These are phyloP conservation scores for Royoungia palumana DNA, from an alignment of 768 basidiomycete species.

Conservation along the genomic window DNA sequence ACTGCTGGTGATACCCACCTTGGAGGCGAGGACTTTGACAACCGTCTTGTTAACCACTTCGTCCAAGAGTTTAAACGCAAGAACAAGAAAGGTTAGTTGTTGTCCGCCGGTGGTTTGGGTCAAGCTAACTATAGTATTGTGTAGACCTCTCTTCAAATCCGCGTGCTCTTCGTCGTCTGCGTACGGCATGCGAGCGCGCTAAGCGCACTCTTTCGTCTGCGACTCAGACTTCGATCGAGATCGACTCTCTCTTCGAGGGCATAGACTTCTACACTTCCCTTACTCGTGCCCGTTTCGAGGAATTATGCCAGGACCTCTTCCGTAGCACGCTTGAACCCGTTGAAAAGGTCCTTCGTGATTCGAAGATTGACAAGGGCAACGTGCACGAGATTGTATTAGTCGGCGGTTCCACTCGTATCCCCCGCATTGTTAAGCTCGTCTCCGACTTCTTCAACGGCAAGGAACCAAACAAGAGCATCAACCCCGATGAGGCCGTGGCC, in stretches of 20 bases:
- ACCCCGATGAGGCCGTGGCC: conserved; percentile 98
- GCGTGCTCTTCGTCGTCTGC: conserved; percentile 94
- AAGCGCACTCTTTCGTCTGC: conserved; percentile 98
- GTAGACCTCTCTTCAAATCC: conserved; percentile 85
- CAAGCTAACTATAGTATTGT: conserved; percentile 6
- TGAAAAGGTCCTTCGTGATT: conserved; percentile 96
- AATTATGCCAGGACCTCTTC: conserved; percentile 94
- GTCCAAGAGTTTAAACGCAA: conserved; percentile 97
- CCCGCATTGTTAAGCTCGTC: conserved; percentile 94
- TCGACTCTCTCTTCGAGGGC: conserved; percentile 96
- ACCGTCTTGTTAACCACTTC: conserved; percentile 96
- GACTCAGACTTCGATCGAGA: conserved; percentile 94
- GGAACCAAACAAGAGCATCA: conserved; percentile 99
- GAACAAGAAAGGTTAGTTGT: conserved; percentile 80
- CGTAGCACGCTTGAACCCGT: conserved; percentile 90
- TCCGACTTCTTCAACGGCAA: conserved; percentile 99
- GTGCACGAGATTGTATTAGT: conserved; percentile 98
- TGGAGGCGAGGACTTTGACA: conserved; percentile 98
- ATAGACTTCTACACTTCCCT: conserved; percentile 98
- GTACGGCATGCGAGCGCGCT: conserved; percentile 97
- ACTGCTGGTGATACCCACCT: conserved; percentile 98
- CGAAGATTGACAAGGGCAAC: conserved; percentile 94
- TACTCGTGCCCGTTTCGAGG: conserved; percentile 97
- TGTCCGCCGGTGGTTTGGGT: not conserved
- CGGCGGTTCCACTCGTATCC: conserved; percentile 98